Evolutionary conservation across 75 land plant genomes (phyloP), one percentile per base, ranked within the genome.

Genomic region (Selaginella moellendorffii): DNA sequence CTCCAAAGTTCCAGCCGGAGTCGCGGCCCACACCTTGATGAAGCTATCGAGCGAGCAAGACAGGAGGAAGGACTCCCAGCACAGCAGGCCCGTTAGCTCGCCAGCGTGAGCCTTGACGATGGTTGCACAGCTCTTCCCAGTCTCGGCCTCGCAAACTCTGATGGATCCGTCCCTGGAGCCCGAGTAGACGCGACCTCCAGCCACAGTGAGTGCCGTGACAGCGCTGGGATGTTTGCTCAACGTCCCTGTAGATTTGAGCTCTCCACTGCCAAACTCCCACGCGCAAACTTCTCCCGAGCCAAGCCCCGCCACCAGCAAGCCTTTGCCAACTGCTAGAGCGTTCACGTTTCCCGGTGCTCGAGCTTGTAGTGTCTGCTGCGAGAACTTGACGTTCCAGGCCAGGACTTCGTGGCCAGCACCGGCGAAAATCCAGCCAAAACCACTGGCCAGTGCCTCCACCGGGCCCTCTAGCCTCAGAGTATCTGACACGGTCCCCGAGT

Each of bases 1-100:
- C 24, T 9, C 59, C 19, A 56, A 2, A 9, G 25, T 56, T 8
- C 19, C 59, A 56, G 25, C 2, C n/a, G 19, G 9, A 21, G 59
- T 56, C 5, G 24, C 24, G n/a, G 9, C 59, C 59, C 59, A 56
- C 9, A 56, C 59, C 19, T 56, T 56, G n/a, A 56, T 56, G 24
- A 2, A 56, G 8, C 59, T n/a, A 21, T 56, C 59, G 9, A 56
- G 59, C 8, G 59, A 56, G 24, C 23, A 56, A 2, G 59, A 56
- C 17, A 56, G 5, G 19, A 56, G 24, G 21, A 2, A 25, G 8
- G 59, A 21, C 59, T n/a, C 59, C 59, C 59, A 56, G n/a, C 59
- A 56, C 21, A 56, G 59, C 21, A 56, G 8, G 24, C 59, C 59
- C 19, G 59, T 56, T 8, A 56, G 8, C 8, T 8, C 21, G 9